Base-by-base conservation (phyloP, 2,329 filamentous ascomycete species). In the Myriosclerotinia curreyana region DNA sequence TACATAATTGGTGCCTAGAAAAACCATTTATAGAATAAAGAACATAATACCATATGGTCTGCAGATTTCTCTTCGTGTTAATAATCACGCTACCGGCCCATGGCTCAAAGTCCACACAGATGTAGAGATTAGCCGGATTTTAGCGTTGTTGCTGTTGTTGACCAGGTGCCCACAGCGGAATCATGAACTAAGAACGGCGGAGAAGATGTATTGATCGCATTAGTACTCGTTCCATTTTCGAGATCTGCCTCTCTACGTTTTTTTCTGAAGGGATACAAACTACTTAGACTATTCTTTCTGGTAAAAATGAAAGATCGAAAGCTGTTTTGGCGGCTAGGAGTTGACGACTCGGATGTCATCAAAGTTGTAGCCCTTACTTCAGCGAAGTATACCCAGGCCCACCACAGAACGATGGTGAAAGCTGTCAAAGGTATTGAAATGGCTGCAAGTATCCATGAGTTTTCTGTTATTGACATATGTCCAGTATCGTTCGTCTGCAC, bases 341-440 rank as follows among this genome's bases (percentile, higher is more conserved):
- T 7, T 50, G 25, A 50, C 28, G 25, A 28, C 25, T 31, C 7
- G 2, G 25, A 54, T 55, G 17, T 8, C 22, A 15, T 25, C 25
- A 6, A 5, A 31, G 14, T 17, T 55, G 34, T 38, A 65, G 14
- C 14, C 15, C 8, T 22, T 1, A 34, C 52, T 51, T 64, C 66
- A 4, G 62, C 66, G 31, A 66, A 64, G 9, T 61, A 28, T 15
- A 70, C 63, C 68, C 69, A 70, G n/a, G 36, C 38, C 65, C 67
- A 67, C 70, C 69, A 71, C 3, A 69, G 14, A 2, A 66, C 22
- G 6, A 70, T 66, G 15, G 69, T 71, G 46, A 67, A 28, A 8
- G 64, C n/a, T 20, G 70, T 71, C 15, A 70, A 53, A 1, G 70
- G 69, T 34, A 70, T 15, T 5, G 70, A 46, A 20, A 71, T 64